phyloP scores from a whole-genome alignment of 352 stramenopile species.

The Aphanomyces euteiches region DNA sequence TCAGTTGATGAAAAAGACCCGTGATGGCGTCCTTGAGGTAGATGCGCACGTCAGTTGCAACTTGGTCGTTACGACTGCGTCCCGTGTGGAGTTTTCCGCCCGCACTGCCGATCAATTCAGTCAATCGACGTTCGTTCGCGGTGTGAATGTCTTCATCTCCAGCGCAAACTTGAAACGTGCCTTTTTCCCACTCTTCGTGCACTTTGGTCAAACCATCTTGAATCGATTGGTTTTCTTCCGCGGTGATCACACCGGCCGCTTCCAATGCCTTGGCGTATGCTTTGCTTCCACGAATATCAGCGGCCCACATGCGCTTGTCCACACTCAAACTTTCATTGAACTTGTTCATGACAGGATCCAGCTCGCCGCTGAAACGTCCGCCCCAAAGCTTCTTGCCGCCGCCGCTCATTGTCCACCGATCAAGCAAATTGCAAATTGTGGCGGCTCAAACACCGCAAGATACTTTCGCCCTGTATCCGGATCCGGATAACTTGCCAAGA shows the following conservation, averaged over 20 bases:
- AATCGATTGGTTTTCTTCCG: slow-evolving; percentile 82
- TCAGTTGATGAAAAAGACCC: slow-evolving; percentile 50
- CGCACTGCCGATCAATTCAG: slow-evolving; percentile 94
- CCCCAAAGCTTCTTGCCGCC: slow-evolving; percentile 72
- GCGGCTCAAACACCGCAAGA: background rate
- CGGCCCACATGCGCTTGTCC: slow-evolving; percentile 96
- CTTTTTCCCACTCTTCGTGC: slow-evolving; percentile 81
- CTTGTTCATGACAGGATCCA: slow-evolving; percentile 97
- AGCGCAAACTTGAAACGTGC: slow-evolving; percentile 83
- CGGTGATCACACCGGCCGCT: slow-evolving; percentile 91
- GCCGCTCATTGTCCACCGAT: no score
- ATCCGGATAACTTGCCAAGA: slow-evolving; percentile 1
- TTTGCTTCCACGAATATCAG: slow-evolving; percentile 95
- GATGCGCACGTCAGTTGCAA: slow-evolving; percentile 95
- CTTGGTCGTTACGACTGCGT: slow-evolving; percentile 96
- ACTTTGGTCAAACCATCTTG: slow-evolving; percentile 84
- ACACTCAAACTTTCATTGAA: slow-evolving; percentile 98
- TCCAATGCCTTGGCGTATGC: slow-evolving; percentile 91
- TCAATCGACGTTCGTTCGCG: slow-evolving; percentile 97
- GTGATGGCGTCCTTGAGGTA: slow-evolving; percentile 85
- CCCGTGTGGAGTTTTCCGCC: slow-evolving; percentile 98
- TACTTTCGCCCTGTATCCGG: slow-evolving; percentile 9
- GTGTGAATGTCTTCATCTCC: slow-evolving; percentile 99
- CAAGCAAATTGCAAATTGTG: no score
- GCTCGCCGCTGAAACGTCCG: slow-evolving; percentile 92